Conservation (phyloP, 2,329 filamentous ascomycete genomes). For the Penicillium janthinellum region DNA sequence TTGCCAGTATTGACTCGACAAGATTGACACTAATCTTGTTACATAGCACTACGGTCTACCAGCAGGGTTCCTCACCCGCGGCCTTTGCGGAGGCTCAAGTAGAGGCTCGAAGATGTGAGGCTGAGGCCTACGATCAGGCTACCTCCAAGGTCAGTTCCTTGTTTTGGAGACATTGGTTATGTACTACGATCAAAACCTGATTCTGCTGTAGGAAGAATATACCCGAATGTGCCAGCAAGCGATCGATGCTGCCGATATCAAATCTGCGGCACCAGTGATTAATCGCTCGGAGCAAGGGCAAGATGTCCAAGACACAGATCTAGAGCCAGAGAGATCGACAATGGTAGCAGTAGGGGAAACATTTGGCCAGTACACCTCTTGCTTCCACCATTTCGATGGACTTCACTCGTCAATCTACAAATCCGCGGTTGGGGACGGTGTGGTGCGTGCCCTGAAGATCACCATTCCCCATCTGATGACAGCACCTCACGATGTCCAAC, state of each 20-base stretch:
- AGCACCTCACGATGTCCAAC: conserved; percentile 78
- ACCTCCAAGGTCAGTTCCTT: conserved; percentile 37
- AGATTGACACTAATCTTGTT: conserved; percentile 16
- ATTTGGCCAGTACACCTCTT: conserved; percentile 60
- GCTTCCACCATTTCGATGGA: conserved; percentile 63
- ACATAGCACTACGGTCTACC: conserved; percentile 53
- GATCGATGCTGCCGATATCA: conserved; percentile 34
- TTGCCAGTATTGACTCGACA: background rate
- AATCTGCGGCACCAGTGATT: conserved; percentile 25
- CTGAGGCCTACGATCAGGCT: conserved; percentile 41
- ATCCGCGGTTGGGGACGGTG: conserved; percentile 50
- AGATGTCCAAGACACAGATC: conserved; percentile 21
- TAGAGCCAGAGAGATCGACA: conserved; percentile 21
- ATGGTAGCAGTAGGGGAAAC: conserved; percentile 31
- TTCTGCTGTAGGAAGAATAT: conserved; percentile 58
- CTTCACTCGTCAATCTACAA: conserved; percentile 84
- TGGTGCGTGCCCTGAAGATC: conserved; percentile 76
- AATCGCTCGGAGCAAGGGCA: conserved; percentile 24
- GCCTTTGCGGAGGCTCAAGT: conserved; percentile 53
- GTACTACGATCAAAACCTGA: conserved; percentile 15
- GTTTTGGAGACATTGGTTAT: background rate
- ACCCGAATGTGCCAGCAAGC: conserved; percentile 46
- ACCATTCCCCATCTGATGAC: conserved; percentile 72
- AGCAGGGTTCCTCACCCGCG: conserved; percentile 47
- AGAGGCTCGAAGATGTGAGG: conserved; percentile 67